Conservation (phyloP, 768 basidiomycete genomes). For the Tricholoma terreum region DNA sequence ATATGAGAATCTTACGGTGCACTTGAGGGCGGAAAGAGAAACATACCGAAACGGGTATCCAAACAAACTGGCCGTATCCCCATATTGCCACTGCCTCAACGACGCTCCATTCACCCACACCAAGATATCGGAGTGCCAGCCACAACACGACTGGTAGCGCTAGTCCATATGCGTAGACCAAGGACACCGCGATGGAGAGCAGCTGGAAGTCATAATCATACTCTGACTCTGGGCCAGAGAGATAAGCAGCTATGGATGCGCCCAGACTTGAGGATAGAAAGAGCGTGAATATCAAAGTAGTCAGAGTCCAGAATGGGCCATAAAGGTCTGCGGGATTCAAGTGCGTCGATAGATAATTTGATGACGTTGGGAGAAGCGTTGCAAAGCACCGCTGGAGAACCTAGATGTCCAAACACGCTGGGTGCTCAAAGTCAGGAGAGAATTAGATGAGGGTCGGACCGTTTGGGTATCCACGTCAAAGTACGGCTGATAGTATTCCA, state of each 20-base stretch:
- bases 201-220: slow-evolving; percentile 86
- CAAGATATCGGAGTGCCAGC: slow-evolving; percentile 80
- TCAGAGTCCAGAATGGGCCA: slow-evolving; percentile 97
- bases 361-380: slow-evolving; percentile 71
- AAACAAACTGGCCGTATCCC: slow-evolving; percentile 81
- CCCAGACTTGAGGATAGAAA: slow-evolving; percentile 94
- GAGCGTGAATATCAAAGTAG: slow-evolving; percentile 88
- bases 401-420: slow-evolving; percentile 27
- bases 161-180: slow-evolving; percentile 88
- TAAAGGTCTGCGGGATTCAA: slow-evolving; percentile 73
- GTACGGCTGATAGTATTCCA: slow-evolving; percentile 85
- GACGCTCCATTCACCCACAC: slow-evolving; percentile 86
- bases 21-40: neutral
- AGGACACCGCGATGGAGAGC: slow-evolving; percentile 74
- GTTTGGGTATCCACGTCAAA: slow-evolving; percentile 87
- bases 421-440: neutral
- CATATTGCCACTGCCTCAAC: slow-evolving; percentile 79
- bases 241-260: slow-evolving; percentile 82
- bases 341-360: slow-evolving; percentile 60
- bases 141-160: slow-evolving; percentile 81
- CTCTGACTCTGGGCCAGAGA: slow-evolving; percentile 53
- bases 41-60: slow-evolving; percentile 80
- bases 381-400: slow-evolving; percentile 74
- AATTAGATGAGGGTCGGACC: slow-evolving; percentile 30
- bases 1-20: neutral